These are phyloP conservation scores for Capsicum baccatum DNA, from an alignment of 257 asterid genomes.

Conservation along the genomic window DNA sequence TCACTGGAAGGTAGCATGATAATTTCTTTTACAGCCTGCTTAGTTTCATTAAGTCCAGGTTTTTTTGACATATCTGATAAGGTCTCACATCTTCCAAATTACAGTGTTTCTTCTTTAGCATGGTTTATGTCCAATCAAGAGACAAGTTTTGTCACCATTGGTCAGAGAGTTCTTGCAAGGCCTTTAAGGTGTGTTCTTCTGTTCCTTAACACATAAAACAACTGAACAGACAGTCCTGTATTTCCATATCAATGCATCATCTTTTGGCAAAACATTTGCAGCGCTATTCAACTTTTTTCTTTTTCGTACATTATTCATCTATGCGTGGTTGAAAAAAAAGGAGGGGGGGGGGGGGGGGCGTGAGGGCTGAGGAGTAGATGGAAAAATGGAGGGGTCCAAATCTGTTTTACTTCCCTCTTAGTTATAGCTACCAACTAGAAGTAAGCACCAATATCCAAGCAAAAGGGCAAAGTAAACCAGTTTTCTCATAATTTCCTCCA, in stretches of 20 bases:
- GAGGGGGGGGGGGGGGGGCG: neutral
- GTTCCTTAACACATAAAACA: conserved; percentile 21
- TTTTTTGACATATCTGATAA: conserved; percentile 35
- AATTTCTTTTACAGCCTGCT: conserved; percentile 25
- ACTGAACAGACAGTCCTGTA: neutral
- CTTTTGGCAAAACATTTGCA: conserved; percentile 7
- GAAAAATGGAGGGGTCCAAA: neutral
- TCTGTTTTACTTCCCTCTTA: neutral
- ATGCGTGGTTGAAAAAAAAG: conserved; percentile 15
- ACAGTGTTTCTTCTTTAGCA: conserved; percentile 98
- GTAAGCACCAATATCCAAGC: conserved; percentile 11
- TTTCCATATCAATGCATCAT: neutral
- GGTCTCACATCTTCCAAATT: conserved; percentile 39
- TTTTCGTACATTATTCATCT: conserved; percentile 23
- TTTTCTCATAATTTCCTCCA: neutral
- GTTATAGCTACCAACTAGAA: conserved; percentile 16
- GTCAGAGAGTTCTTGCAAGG: conserved; percentile 98
- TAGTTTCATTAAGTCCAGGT: conserved; percentile 26
- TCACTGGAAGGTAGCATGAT: conserved; percentile 83
- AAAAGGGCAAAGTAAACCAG: conserved; percentile 1
- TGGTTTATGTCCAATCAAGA: conserved; percentile 99
- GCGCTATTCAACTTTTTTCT: neutral
- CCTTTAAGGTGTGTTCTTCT: conserved; percentile 79
- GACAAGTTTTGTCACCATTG: conserved; percentile 98
- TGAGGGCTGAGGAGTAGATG: neutral